Evolutionary conservation across 768 basidiomycete species (phyloP).

Genomic region (Lactarius indigo): DNA sequence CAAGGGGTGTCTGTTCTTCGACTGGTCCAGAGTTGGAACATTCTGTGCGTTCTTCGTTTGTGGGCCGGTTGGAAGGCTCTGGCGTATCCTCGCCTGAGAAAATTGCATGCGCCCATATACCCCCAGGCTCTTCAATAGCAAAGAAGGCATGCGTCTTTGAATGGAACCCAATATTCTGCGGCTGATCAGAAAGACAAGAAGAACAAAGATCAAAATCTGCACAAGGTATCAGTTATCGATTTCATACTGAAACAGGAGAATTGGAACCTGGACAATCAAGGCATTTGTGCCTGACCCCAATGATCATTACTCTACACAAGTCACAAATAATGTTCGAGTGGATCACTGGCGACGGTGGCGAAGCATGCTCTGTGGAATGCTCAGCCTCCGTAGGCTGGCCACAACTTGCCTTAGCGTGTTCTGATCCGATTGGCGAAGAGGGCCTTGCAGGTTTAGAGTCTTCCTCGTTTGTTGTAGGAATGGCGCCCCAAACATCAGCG

Average conservation of each 20-base stretch:
- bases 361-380: neutral
- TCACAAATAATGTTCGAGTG: slow-evolving; percentile 68
- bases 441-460: neutral
- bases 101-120: slow-evolving; percentile 62
- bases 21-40: neutral
- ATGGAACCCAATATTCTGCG: slow-evolving; percentile 31
- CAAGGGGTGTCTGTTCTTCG: neutral
- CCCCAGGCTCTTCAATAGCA: slow-evolving; percentile 61
- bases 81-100: slow-evolving; percentile 40
- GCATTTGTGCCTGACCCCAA: slow-evolving; percentile 76
- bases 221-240: neutral
- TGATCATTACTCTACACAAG: slow-evolving; percentile 50
- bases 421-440: neutral
- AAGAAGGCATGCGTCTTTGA: slow-evolving; percentile 57
- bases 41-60: neutral
- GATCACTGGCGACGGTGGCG: slow-evolving; percentile 29
- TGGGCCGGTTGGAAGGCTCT: neutral
- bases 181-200: slow-evolving; percentile 41
- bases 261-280: slow-evolving; percentile 64
- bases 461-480: neutral
- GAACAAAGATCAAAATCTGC: slow-evolving; percentile 74
- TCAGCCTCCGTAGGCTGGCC: neutral
- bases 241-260: neutral
- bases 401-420: neutral
- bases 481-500: slow-evolving; percentile 12